Conservation (phyloP, 768 basidiomycete species). For the Tephrocybe sp. region DNA sequence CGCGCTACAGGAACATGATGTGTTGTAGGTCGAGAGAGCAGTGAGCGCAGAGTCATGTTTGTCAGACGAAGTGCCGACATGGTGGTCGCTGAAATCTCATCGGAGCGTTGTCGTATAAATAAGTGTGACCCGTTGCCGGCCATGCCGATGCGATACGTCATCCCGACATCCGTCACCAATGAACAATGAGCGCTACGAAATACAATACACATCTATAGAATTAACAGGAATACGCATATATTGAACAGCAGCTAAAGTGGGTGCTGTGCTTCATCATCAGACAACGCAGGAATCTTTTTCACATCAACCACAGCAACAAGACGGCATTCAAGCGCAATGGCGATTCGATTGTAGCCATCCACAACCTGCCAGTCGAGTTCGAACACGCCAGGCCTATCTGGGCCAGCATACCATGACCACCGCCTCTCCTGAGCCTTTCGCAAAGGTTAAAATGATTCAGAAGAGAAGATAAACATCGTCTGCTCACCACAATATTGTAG, state of each 20-base stretch:
- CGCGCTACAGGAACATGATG: conserved; percentile 9
- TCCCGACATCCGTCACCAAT: no score
- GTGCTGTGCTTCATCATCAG: conserved; percentile 4
- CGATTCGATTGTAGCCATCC: conserved; percentile 57
- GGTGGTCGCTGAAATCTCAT: background rate
- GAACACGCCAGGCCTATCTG: conserved; percentile 64
- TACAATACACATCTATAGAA: no score
- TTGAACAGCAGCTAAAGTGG: background rate
- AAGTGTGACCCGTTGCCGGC: background rate
- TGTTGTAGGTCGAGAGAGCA: conserved; percentile 9
- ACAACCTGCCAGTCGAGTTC: conserved; percentile 74
- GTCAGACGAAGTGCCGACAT: conserved; percentile 13
- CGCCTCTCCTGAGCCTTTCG: conserved; percentile 43
- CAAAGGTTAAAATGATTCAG: background rate
- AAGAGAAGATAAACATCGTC: background rate
- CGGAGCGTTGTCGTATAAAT: background rate
- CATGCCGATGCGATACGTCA: conserved; percentile 7
- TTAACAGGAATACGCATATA: background rate
- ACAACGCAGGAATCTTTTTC: conserved; percentile 41
- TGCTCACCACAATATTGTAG: conserved; percentile 64
- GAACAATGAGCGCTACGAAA: no score
- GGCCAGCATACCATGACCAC: conserved; percentile 66
- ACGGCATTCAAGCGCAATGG: conserved; percentile 67
- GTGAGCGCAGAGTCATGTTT: conserved; percentile 9
- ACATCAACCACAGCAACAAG: conserved; percentile 71